Evolutionary conservation across 179 eudicot species (phyloP), one percentile per base, ranked within the genome.

Genomic region (Spinacia oleracea): DNA sequence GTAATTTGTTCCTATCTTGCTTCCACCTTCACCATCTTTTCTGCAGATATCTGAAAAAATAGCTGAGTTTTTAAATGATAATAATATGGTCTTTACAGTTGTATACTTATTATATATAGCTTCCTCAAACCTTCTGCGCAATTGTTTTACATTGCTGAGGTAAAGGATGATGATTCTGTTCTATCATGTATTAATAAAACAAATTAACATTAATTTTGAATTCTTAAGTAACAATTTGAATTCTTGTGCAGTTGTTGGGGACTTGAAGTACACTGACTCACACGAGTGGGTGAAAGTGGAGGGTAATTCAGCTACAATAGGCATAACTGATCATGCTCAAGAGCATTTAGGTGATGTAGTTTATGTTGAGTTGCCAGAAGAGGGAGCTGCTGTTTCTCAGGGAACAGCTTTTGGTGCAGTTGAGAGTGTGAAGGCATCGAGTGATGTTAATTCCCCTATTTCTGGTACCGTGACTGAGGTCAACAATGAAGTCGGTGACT

Each of bases 391-490:
- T 51, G 93, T 94, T 53, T 76, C 89, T 51, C 93, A 94, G 77
- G 98, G 97, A 10, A 73, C 43, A 23, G 78, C 91, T 63, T 94
- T 94, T 71, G 98, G 96, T 86, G 97, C 98, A 40, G 96, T 94
- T 59, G 98, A 94, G 86, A 94, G 98, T 88, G 97, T 94, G 15
- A 94, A 94, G 81, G 98, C 97, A 14, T 91, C 96, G 18, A 94
- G 97, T 83, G 98, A 94, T 81, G 85, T 94, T 34, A 87, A 94
- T 81, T 92, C 98, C 70, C 98, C 98, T 66, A 74, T 94, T 81
- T 89, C 97, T 3, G 98, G 98, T 34, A 90, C 88, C 79, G 96
- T 94, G 50, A 84, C 85, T 45, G 86, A 92, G 82, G 87, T 91
- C 69, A 94, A 94, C 29, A 80, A 78, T 46, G 85, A 87, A 79